Evolutionary conservation across 2,329 filamentous ascomycete genomes (phyloP).

Genomic region (Conoideocrella luteorostrata): DNA sequence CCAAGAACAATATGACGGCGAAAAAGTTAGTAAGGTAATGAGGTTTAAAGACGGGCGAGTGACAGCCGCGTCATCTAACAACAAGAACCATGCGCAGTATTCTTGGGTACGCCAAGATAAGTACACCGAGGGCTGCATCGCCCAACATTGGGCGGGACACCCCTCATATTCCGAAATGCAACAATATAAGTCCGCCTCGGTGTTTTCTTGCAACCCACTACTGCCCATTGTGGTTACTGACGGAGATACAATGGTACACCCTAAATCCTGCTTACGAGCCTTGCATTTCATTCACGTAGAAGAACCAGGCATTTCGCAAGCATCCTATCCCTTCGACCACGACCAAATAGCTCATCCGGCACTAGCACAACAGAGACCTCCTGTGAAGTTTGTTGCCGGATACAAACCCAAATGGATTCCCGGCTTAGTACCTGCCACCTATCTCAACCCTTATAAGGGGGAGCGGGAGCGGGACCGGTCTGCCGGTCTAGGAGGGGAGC

Average conservation of each 20-base stretch:
- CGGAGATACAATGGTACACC: constrained; percentile 12
- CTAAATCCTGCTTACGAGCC: constrained; percentile 19
- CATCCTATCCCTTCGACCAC: constrained; percentile 12
- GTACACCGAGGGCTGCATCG: constrained; percentile 2
- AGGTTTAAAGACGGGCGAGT: constrained; percentile 27
- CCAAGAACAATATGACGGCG: constrained; percentile 17
- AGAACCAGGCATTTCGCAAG: constrained; percentile 21
- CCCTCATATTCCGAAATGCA: background rate
- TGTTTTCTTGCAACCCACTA: constrained; percentile 31
- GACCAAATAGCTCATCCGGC: no score
- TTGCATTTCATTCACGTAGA: constrained; percentile 21
- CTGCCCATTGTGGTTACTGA: constrained; percentile 28
- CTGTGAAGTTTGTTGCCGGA: constrained; percentile 25
- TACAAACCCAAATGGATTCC: constrained; percentile 31
- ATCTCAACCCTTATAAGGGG: constrained; percentile 12
- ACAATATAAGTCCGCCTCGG: constrained; percentile 20
- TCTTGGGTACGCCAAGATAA: constrained; percentile 1
- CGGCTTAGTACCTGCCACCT: constrained; percentile 26
- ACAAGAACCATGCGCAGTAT: constrained; percentile 19
- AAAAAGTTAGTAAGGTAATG: constrained; percentile 28
- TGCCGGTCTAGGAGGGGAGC: constrained; percentile 28
- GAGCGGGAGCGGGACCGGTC: constrained; percentile 15
- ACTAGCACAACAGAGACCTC: constrained; percentile 10
- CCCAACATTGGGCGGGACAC: background rate
- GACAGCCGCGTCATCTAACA: constrained; percentile 11